Base-by-base conservation (phyloP, 2,329 filamentous ascomycete genomes). In the Fusarium miscanthi region DNA sequence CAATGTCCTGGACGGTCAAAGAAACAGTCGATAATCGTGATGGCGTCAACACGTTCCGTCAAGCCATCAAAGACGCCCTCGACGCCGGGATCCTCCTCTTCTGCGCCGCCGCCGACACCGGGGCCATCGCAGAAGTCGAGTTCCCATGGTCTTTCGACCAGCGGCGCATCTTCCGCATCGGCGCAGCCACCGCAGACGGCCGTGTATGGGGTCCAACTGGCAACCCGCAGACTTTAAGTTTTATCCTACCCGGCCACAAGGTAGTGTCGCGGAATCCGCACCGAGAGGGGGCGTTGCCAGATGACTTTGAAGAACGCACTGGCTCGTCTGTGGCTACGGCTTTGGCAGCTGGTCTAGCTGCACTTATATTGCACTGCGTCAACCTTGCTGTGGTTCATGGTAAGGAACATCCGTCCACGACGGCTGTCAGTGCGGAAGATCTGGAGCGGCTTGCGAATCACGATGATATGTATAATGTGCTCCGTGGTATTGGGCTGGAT, bases 251-350 rank as follows among this genome's bases (percentile, higher is more conserved):
- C 0, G 63, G 63, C 8, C 59, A 64, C 31, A 51, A 68, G 5
- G 59, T 70, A 2, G 40, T 59, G 1, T 38, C 57, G 1, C 43
- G 27, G 8, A 54, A 51, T 16, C 42, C 51, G 0, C 57, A 42
- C 4, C 25, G 31, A 6, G 51, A 54, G 14, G 27, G 43, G 1
- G 48, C 58, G 4, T 37, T 62, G 5, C 65, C 46, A 27, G 35
- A 59, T 8, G 59, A 30, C 8, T 51, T 53, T 35, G 66, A 72
- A 13, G 56, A 72, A 13, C 56, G 23, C 2, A 67, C 71, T 0
- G 66, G 77, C 1, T 79, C 73, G 0, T 77, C 73, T 11, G 60
- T 80, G 0, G 74, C 79, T 6, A 80, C 78, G 6, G 79, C 79
- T 1, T 57, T 81, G 4, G 79, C 74, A 4, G 65, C 78, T 2